Conservation (phyloP, 129 eudicot genomes). For the Cynara cardunculus region DNA sequence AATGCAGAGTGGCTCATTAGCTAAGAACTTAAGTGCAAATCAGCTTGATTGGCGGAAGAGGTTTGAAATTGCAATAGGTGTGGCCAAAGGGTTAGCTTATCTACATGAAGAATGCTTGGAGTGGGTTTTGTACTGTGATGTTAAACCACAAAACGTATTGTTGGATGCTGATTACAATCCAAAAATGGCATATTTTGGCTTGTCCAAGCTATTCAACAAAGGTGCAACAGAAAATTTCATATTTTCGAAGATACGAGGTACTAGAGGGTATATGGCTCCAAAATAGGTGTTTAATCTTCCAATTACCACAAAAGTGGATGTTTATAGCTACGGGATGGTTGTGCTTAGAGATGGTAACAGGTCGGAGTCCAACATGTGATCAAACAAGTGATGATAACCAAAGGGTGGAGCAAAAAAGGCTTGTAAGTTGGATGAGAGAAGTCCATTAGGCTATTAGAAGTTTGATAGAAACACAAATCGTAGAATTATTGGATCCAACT, state of each 20-base stretch:
- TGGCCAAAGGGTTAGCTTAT: constrained; percentile 47
- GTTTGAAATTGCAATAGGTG: constrained; percentile 29
- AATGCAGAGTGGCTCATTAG: constrained; percentile 45
- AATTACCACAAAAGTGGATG: constrained; percentile 47
- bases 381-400: background rate
- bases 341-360: constrained; percentile 40
- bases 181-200: constrained; percentile 41
- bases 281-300: constrained; percentile 33
- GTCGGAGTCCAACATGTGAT: constrained; percentile 16
- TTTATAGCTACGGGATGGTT: constrained; percentile 46
- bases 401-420: background rate
- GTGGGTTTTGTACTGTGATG: constrained; percentile 50
- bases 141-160: constrained; percentile 44
- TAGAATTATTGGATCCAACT: constrained; percentile 18
- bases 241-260: constrained; percentile 34
- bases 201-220: constrained; percentile 35
- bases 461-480: background rate
- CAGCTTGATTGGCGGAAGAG: constrained; percentile 33
- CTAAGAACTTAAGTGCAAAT: constrained; percentile 11
- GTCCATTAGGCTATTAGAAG: background rate
- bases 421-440: constrained; percentile 30
- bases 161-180: constrained; percentile 37
- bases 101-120: constrained; percentile 55
- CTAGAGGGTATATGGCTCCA: constrained; percentile 44
- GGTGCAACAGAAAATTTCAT: background rate